Percentiles rank a stretch among this genome's conserved stretches.
These are phyloP conservation scores for Noccaea bulbosa DNA, from an alignment of 345 rosid species.

Conservation along the genomic window DNA sequence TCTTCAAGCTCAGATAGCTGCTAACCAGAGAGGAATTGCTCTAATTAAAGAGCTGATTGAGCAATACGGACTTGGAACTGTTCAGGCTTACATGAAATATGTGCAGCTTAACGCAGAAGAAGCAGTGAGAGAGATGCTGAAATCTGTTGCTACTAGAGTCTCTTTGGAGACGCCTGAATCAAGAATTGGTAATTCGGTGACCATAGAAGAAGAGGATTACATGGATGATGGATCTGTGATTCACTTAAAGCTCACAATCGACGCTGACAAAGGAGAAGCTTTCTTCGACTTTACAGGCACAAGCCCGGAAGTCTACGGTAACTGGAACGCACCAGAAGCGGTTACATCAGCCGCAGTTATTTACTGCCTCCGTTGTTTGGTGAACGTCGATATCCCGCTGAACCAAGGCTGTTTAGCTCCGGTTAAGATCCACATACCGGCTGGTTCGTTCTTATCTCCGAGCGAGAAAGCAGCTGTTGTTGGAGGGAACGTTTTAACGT, in stretches of 20 bases:
- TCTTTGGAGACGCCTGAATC: constrained; percentile 46
- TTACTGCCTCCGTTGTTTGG: constrained; percentile 88
- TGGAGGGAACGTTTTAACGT: constrained; percentile 95
- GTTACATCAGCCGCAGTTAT: constrained; percentile 95
- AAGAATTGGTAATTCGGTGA: constrained; percentile 45
- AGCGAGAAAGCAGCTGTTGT: constrained; percentile 95
- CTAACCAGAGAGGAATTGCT: constrained; percentile 89
- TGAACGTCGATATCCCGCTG: constrained; percentile 90
- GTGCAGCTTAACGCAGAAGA: constrained; percentile 92
- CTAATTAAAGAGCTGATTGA: constrained; percentile 88
- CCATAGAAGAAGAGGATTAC: constrained; percentile 81
- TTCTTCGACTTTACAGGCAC: constrained; percentile 86
- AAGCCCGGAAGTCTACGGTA: constrained; percentile 90
- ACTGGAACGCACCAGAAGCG: constrained; percentile 99
- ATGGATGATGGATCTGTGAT: constrained; percentile 95
- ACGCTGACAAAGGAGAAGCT: constrained; percentile 78
- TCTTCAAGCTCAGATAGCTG: constrained; percentile 96
- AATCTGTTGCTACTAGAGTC: constrained; percentile 70
- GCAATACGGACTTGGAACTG: constrained; percentile 81
- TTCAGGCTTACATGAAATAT: constrained; percentile 90
- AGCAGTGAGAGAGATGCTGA: constrained; percentile 96
- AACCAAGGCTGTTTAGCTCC: constrained; percentile 97
- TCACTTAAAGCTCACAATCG: constrained; percentile 74
- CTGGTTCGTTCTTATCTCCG: constrained; percentile 89
- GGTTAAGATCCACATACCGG: constrained; percentile 72